These are phyloP conservation scores for Sporobolomyces roseus DNA, from an alignment of 768 basidiomycete species.

Conservation along the genomic window DNA sequence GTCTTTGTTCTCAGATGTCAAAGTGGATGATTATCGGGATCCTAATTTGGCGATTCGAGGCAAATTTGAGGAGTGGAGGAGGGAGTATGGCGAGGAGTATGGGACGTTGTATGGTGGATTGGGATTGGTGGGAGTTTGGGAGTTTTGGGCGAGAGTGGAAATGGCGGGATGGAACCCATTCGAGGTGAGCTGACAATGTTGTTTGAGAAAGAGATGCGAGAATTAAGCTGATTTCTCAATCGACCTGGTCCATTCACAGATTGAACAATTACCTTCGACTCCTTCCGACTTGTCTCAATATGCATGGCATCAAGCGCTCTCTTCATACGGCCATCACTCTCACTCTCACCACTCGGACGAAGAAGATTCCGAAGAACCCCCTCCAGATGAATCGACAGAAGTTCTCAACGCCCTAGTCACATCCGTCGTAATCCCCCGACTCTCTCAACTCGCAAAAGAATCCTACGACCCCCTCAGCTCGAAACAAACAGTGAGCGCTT, in stretches of 20 bases:
- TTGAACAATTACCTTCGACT: constrained; percentile 36
- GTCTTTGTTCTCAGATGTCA: constrained; percentile 43
- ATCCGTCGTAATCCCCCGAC: constrained; percentile 49
- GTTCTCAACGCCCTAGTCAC: constrained; percentile 51
- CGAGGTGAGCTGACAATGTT: constrained; percentile 45
- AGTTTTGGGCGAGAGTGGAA: constrained; percentile 53
- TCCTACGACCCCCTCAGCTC: constrained; percentile 51
- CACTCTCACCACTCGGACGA: not conserved
- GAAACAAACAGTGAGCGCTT: constrained; percentile 48
- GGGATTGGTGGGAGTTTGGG: constrained; percentile 52
- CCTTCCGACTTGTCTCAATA: constrained; percentile 41
- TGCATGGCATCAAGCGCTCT: constrained; percentile 47
- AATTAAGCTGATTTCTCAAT: too few species aligned
- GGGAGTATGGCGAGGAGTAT: constrained; percentile 51
- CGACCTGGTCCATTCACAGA: constrained; percentile 22
- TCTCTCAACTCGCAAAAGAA: constrained; percentile 44
- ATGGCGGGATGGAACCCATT: constrained; percentile 53
- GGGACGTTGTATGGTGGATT: constrained; percentile 52
- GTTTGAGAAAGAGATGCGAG: too few species aligned
- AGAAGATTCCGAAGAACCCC: constrained; percentile 38
- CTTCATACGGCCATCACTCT: constrained; percentile 45
- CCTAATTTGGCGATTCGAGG: constrained; percentile 39
- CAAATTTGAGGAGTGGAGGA: constrained; percentile 52
- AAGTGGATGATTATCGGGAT: constrained; percentile 42
- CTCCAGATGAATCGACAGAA: constrained; percentile 47